Evolutionary conservation across 2,329 filamentous ascomycete genomes (phyloP), one percentile per base, ranked within the genome.

Genomic region (Scleromitrula shiraiana): DNA sequence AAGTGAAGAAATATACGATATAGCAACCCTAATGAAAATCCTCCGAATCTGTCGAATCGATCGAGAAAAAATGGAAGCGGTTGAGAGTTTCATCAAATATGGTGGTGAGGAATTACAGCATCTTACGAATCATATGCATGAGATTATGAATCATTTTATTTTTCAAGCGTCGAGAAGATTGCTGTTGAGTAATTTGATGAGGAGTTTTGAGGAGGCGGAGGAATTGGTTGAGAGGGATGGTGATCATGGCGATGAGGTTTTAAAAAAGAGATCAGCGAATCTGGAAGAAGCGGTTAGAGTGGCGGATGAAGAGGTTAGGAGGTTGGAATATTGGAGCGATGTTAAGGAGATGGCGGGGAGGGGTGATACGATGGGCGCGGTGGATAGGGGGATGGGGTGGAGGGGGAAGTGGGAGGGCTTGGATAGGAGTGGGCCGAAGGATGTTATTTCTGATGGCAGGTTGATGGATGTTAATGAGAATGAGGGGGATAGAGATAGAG

Each of bases 241-340:
- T 35, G 49, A 49, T 24, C 24, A 68, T 12, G 57, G 65, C 9
- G 57, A 66, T 6, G 58, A 64, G n/a, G 62, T 63, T 36, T 56
- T 47, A 26, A 56, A 51, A 19, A 55, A 50, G 23, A 55, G 57
- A 47, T 79, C 81, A 43, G 72, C 82, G 37, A 82, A 87, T 55
- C 73, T 97, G n/a, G 74, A 80, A 27, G 81, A 77, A 22, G 88
- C 90, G 1, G 74, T 88, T 10, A 74, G 82, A 52, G 83, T 86
- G 40, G 88, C 88, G 2, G 85, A 91, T 54, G 80, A 83, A 57
- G 86, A 95, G 61, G 83, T 95, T 41, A 82, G 82, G 49, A 82
- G 77, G 51, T 70, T 95, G 6, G 88, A 94, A 42, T 94, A 89
- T 63, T 95, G 91, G 83, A 90, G 85, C 61, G 87, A 95, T 62